phyloP scores from a whole-genome alignment of 2,329 filamentous ascomycete species.

The Mycosphaerella sp. region DNA sequence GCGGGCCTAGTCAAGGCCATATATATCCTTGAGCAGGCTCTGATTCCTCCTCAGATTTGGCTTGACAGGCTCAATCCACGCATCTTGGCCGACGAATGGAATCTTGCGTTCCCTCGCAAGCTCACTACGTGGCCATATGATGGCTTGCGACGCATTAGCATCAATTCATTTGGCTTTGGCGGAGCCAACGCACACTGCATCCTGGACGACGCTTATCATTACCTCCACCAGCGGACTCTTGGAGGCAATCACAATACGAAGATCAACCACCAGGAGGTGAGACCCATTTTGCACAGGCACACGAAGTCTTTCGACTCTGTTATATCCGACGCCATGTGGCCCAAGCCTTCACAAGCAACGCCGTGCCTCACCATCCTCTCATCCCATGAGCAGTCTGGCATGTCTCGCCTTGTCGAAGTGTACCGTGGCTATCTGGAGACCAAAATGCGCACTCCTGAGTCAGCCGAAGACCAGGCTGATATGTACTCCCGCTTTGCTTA shows the following conservation, averaged over 20 bases:
- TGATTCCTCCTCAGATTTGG: slow-evolving; percentile 23
- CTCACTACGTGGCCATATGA: slow-evolving; percentile 27
- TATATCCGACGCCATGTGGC: not conserved
- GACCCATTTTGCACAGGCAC: not conserved
- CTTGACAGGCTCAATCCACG: slow-evolving; percentile 24
- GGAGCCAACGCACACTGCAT: slow-evolving; percentile 19
- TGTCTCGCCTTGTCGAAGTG: slow-evolving; percentile 1
- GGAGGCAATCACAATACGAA: not conserved
- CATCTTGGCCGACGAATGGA: not conserved
- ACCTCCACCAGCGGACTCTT: not conserved
- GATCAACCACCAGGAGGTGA: not conserved
- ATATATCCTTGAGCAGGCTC: slow-evolving; percentile 22
- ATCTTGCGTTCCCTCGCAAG: slow-evolving; percentile 14
- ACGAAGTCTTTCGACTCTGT: not conserved
- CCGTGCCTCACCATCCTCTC: not conserved
- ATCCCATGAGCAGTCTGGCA: not conserved
- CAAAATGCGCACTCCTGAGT: not conserved
- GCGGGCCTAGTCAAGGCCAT: slow-evolving; percentile 17
- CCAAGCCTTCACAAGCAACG: not conserved
- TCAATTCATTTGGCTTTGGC: slow-evolving; percentile 25
- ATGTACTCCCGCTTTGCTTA: not conserved
- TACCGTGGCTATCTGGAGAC: not conserved
- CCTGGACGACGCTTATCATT: not conserved
- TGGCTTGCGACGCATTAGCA: not conserved
- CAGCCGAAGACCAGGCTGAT: not conserved